Base-by-base conservation (phyloP, 345 rosid species). In the Citrus reticulata region DNA sequence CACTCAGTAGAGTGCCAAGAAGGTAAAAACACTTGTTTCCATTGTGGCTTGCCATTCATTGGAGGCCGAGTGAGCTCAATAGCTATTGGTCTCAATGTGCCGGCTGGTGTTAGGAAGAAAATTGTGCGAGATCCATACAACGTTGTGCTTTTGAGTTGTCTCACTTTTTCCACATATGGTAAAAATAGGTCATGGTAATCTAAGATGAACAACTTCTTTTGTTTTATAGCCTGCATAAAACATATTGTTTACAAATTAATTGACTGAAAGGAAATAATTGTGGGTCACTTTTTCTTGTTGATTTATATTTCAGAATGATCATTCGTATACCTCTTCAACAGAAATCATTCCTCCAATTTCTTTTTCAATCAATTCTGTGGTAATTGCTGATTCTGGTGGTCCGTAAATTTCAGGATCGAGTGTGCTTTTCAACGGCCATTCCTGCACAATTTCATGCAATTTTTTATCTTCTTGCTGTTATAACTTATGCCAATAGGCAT, bases 361-460 rank as follows among this genome's bases (percentile, higher is more conserved):
- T 57, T n/a, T 74, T 81, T 89, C 85, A 2, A 93, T 60, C 29
- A 91, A 59, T n/a, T 90, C 93, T 62, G 81, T 72, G 22, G 97
- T 93, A 76, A 94, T 89, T 57, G 81, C 86, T 27, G 98, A 94
- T 70, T 78, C 91, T 3, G 85, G 76, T 0, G 91, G 87, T 32
- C 98, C 98, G 9, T 93, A 94, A 24, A 85, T 82, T 10, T n/a
- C 72, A 0, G 96, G 90, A 74, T 94, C 97, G 24, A 94, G 91
- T 24, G 85, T 80, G 79, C 98, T 93, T 80, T 74, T 87, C 85
- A 93, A 49, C 35, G 98, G 98, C 96, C 96, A 94, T 72, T 94
- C 98, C 98, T 92, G 79, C 9, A 76, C 8, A 27, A 37, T 64
- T 37, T 62, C 27, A 67, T 27, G 16, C 66, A 67, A 39, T 55